Evolutionary conservation across 192 early-diverging fungal genomes (phyloP).

Genomic region (Rhizophagus clarus): DNA sequence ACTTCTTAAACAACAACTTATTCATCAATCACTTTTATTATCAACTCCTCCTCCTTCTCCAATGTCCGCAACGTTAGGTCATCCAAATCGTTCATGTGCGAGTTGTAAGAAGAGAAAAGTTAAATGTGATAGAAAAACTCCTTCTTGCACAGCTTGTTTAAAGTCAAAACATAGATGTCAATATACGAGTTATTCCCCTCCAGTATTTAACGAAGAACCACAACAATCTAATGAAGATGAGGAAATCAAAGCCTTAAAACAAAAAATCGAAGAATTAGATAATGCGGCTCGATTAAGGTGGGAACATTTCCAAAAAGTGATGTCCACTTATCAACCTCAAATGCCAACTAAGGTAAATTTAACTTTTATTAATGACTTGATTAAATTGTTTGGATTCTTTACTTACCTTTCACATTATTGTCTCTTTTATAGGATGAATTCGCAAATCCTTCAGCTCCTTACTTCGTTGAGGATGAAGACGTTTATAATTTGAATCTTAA

Average conservation of each 20-base stretch:
- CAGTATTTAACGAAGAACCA: background rate
- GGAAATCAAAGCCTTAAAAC: background rate
- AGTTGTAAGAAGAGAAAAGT: conserved; percentile 28
- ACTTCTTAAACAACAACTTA: background rate
- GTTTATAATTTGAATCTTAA: background rate
- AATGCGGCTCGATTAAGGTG: background rate
- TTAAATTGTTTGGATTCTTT: too few species aligned
- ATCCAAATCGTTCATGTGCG: conserved; percentile 25
- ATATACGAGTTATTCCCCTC: conserved; percentile 29
- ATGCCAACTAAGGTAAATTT: background rate
- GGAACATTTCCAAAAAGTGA: conserved; percentile 2
- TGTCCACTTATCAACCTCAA: background rate
- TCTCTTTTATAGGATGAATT: too few species aligned
- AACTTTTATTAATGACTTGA: background rate
- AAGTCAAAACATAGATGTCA: conserved; percentile 25
- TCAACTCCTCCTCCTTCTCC: background rate
- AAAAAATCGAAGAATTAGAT: conserved; percentile 16
- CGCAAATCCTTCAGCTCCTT: background rate
- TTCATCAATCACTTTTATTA: background rate
- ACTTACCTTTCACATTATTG: too few species aligned
- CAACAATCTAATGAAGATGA: background rate
- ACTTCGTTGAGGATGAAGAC: background rate
- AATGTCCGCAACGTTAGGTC: conserved; percentile 4
- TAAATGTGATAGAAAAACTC: conserved; percentile 30
- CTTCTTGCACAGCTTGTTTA: conserved; percentile 18